These are phyloP conservation scores for Diaporthe humulicola DNA, from an alignment of 2,329 filamentous ascomycete genomes.

Conservation along the genomic window DNA sequence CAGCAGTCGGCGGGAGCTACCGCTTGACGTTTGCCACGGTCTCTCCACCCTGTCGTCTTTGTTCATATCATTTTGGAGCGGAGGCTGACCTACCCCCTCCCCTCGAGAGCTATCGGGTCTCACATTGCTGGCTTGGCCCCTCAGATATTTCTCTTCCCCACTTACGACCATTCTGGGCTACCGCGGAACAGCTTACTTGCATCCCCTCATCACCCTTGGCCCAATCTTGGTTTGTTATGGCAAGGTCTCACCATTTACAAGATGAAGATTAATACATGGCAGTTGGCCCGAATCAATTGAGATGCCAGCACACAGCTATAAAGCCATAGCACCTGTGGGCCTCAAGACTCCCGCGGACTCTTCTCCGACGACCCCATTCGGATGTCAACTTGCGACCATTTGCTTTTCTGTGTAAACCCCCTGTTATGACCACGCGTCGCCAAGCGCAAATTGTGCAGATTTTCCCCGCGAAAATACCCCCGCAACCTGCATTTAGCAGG, in stretches of 20 bases:
- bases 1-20: not conserved
- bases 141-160: not conserved
- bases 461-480: not conserved
- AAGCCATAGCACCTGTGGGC: not conserved
- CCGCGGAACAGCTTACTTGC: not conserved
- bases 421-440: not conserved
- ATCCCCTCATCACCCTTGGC: not conserved
- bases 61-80: not conserved
- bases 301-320: not conserved
- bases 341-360: not conserved
- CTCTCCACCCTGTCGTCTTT: not conserved
- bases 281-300: not conserved
- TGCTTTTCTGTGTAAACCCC: not conserved
- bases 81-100: not conserved
- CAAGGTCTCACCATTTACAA: not conserved
- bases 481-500: not conserved
- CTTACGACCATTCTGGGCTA: not conserved
- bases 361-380: not conserved
- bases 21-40: conserved; percentile 9
- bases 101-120: not conserved
- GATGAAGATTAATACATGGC: not conserved
- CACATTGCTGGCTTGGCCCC: not conserved
- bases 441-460: not conserved
- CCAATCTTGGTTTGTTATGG: not conserved
- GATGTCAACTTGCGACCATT: not conserved